Conservation (phyloP, 441 rosid species). For the Daphne laureola region DNA sequence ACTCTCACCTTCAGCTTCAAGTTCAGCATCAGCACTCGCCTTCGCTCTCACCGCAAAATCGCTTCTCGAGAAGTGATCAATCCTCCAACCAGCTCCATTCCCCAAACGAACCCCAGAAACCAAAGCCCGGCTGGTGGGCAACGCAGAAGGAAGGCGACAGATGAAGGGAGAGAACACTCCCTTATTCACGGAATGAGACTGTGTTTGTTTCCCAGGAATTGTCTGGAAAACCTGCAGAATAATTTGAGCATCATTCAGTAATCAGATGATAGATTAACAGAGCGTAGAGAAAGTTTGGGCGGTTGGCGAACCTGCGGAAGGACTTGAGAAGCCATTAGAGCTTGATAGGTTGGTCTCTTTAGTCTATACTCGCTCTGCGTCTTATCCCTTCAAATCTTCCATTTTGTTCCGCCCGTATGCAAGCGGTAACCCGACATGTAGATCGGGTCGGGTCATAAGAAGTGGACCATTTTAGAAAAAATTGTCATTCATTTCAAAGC, state of each 20-base stretch:
- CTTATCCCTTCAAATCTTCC: conserved; percentile 26
- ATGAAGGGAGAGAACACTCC: conserved; percentile 35
- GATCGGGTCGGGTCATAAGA: too few relatives aligned
- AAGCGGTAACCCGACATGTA: too few relatives aligned
- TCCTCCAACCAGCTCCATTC: conserved; percentile 21
- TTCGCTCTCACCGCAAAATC: conserved; percentile 56
- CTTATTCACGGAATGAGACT: conserved; percentile 21
- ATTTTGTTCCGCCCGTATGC: too few relatives aligned
- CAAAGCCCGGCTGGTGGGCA: conserved; percentile 14
- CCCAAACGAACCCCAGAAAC: conserved; percentile 24
- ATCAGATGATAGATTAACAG: not conserved
- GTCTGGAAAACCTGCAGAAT: conserved; percentile 36
- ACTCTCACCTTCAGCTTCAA: conserved; percentile 20
- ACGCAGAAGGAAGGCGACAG: conserved; percentile 22
- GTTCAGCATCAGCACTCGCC: conserved; percentile 30
- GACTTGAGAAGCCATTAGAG: conserved; percentile 50
- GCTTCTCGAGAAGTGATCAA: conserved; percentile 25
- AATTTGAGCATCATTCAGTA: too few relatives aligned
- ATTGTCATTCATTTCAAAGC: too few relatives aligned
- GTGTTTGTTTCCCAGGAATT: conserved; percentile 35
- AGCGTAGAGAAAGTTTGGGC: not conserved
- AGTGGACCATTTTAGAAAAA: too few relatives aligned
- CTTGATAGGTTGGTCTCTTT: conserved; percentile 10
- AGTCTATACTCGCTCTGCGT: conserved; percentile 6
- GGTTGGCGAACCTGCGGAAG: conserved; percentile 50